These are phyloP conservation scores for Debaryomyces tyrocola DNA, from an alignment of 805 yeast species.

Conservation along the genomic window DNA sequence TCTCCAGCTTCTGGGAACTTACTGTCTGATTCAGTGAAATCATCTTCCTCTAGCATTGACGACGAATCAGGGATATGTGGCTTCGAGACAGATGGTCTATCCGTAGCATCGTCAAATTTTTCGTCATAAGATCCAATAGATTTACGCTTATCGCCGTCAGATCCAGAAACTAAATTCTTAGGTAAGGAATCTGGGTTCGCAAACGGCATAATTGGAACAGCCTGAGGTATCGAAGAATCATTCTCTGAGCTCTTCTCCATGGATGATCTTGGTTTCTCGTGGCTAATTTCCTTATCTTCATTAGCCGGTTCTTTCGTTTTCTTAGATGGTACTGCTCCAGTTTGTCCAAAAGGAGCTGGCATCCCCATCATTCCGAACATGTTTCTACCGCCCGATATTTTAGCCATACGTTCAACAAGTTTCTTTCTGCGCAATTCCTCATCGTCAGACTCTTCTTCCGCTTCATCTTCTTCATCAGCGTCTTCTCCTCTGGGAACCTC, in stretches of 20 bases:
- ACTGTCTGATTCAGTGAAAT: constrained; percentile 16
- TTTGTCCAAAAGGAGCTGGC: constrained; percentile 38
- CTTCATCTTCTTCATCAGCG: constrained; percentile 50
- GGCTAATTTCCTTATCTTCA: background rate
- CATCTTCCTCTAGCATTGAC: constrained; percentile 25
- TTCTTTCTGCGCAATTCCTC: constrained; percentile 76
- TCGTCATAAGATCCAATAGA: constrained; percentile 11
- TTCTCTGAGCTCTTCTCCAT: constrained; percentile 14
- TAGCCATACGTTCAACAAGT: constrained; percentile 94
- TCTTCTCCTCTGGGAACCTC: constrained; percentile 40
- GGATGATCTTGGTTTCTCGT: background rate
- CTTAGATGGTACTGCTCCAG: constrained; percentile 6
- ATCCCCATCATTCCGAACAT: constrained; percentile 73
- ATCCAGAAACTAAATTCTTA: background rate
- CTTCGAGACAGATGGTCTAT: constrained; percentile 1
- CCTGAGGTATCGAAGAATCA: constrained; percentile 26
- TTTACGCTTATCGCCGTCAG: background rate
- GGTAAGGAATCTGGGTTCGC: constrained; percentile 38
- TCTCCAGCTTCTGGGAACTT: constrained; percentile 4
- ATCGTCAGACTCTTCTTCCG: constrained; percentile 63
- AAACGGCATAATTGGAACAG: constrained; percentile 57
- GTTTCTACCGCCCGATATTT: constrained; percentile 81
- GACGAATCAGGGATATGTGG: constrained; percentile 9
- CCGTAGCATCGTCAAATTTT: constrained; percentile 8
- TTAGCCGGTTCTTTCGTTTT: constrained; percentile 8